A percentile compares a stretch with the other conserved stretches of the same genome.
These are phyloP conservation scores for Terfezia claveryi DNA, from an alignment of 495 filamentous ascomycete genomes.

Conservation along the genomic window DNA sequence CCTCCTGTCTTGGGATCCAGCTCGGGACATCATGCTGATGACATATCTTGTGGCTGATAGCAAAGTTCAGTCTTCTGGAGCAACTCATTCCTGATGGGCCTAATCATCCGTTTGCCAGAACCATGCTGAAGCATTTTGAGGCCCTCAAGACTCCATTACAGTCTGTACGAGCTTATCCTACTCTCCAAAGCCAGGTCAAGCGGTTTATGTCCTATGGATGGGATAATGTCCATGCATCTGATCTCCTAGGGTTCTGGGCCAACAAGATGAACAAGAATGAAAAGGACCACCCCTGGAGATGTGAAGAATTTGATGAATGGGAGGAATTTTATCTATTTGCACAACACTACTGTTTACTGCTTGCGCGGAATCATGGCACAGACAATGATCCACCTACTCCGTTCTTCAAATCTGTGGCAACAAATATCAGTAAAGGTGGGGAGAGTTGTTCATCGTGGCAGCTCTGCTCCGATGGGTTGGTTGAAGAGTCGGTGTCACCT, in stretches of 20 bases:
- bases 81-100: conserved; percentile 61
- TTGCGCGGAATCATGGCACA: conserved; percentile 26
- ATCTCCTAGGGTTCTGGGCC: conserved; percentile 62
- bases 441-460: too few relatives aligned
- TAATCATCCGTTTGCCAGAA: conserved; percentile 62
- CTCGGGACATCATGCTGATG: neutral
- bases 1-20: neutral
- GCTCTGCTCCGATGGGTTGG: too few relatives aligned
- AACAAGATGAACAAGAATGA: conserved; percentile 34
- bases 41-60: conserved; percentile 13
- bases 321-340: conserved; percentile 80
- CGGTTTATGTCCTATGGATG: conserved; percentile 49
- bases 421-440: too few relatives aligned
- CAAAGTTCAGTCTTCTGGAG: conserved; percentile 66
- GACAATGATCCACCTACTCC: too few relatives aligned
- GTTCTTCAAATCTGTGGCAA: too few relatives aligned
- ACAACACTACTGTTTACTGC: conserved; percentile 64
- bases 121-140: conserved; percentile 69
- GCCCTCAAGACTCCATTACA: conserved; percentile 58
- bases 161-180: conserved; percentile 48
- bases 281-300: conserved; percentile 33
- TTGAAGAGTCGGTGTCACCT: too few relatives aligned
- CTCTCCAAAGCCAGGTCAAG: conserved; percentile 34
- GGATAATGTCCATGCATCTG: conserved; percentile 34
- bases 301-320: conserved; percentile 88